Conservation (phyloP, 139 green algal species). For the Prasinococcaceae sp. region DNA sequence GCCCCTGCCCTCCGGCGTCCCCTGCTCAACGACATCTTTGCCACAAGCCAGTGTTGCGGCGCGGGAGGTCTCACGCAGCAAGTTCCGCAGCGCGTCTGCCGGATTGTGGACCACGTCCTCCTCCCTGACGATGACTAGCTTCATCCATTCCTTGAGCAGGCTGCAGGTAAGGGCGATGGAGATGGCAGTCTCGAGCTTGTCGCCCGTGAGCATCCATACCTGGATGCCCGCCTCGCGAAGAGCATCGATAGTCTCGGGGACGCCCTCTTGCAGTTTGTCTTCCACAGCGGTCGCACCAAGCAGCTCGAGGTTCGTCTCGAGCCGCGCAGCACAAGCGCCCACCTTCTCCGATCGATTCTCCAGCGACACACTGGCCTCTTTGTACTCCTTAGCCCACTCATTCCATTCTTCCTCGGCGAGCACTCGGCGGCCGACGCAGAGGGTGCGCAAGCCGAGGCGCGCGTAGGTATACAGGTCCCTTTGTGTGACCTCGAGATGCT, state of each 20-base stretch:
- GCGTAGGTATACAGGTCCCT: conserved; percentile 4
- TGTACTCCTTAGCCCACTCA: background rate
- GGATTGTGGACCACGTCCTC: background rate
- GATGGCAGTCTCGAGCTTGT: conserved; percentile 34
- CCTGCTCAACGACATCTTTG: no score
- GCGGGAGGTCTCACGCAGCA: no score
- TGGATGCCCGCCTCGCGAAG: conserved; percentile 34
- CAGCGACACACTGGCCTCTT: conserved; percentile 30
- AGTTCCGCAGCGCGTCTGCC: no score
- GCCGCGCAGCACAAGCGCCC: conserved; percentile 23
- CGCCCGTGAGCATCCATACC: conserved; percentile 47
- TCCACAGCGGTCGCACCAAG: conserved; percentile 11
- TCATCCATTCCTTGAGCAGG: conserved; percentile 9
- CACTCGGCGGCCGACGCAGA: conserved; percentile 3
- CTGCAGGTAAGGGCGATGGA: conserved; percentile 18
- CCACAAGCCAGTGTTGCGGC: no score
- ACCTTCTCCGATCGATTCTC: conserved; percentile 37
- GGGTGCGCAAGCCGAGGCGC: conserved; percentile 15
- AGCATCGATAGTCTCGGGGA: conserved; percentile 14
- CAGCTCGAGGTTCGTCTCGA: conserved; percentile 4
- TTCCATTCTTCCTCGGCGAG: background rate
- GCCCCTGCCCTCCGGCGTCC: no score
- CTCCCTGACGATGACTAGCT: background rate
- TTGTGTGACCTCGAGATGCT: background rate
- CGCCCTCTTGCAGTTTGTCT: conserved; percentile 17